Conservation (phyloP, 106 monocot species). For the Dendrobium huoshanense region DNA sequence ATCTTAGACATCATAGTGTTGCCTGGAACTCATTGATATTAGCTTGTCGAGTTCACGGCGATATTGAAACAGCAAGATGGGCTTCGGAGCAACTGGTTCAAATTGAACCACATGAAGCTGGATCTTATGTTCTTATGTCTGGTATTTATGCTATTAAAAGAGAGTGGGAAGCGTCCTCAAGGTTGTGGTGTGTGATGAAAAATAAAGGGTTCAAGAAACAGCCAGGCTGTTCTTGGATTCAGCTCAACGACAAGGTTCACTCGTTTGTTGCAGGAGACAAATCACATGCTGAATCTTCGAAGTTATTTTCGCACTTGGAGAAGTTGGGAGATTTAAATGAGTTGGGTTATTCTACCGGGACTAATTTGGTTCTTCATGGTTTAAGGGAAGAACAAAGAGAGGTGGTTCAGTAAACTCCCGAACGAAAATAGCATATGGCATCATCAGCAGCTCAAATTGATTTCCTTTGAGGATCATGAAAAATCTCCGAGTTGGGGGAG, state of each 20-base stretch:
- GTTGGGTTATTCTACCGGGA: constrained; percentile 33
- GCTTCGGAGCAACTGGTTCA: constrained; percentile 39
- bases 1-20: constrained; percentile 30
- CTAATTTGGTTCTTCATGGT: constrained; percentile 39
- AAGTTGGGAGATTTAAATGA: constrained; percentile 44
- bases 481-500: constrained; percentile 44
- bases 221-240: constrained; percentile 72
- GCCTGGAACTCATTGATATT: constrained; percentile 67
- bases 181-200: constrained; percentile 42
- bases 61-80: constrained; percentile 40
- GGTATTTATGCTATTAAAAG: constrained; percentile 48
- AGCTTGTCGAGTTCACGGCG: constrained; percentile 46
- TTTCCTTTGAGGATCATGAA: constrained; percentile 46
- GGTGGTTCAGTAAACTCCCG: constrained; percentile 19
- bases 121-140: constrained; percentile 54
- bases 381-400: constrained; percentile 49
- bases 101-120: constrained; percentile 44
- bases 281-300: constrained; percentile 30
- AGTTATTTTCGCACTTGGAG: constrained; percentile 47
- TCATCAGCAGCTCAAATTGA: constrained; percentile 38
- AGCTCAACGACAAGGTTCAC: constrained; percentile 46
- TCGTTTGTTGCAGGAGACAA: constrained; percentile 49
- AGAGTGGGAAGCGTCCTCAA: constrained; percentile 36
- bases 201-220: constrained; percentile 41
- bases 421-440: constrained; percentile 49